phyloP scores from a whole-genome alignment of 1,284 basidiomycete genomes.

The Boletus hoseneyae region DNA sequence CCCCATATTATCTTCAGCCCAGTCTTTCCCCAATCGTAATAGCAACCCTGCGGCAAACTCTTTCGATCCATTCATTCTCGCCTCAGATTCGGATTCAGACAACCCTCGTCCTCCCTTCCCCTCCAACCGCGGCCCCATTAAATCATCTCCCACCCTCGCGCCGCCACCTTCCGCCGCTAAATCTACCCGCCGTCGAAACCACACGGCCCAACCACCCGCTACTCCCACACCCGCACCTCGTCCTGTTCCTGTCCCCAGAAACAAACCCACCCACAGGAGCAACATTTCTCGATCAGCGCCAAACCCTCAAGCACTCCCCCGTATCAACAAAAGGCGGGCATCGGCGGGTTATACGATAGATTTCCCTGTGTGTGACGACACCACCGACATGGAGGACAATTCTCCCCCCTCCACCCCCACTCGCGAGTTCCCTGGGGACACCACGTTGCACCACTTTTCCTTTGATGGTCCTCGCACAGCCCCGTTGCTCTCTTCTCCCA shows the following conservation, averaged over 20 bases:
- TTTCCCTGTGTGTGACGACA: slow-evolving; percentile 70
- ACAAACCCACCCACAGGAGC: slow-evolving; percentile 39
- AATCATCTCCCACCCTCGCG: slow-evolving; percentile 40
- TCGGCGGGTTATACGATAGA: slow-evolving; percentile 28
- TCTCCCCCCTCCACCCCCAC: slow-evolving; percentile 41
- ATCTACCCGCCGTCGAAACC: slow-evolving; percentile 49
- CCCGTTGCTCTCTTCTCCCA: slow-evolving; percentile 37
- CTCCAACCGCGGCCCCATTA: slow-evolving; percentile 27
- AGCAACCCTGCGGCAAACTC: slow-evolving; percentile 38
- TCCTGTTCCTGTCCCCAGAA: slow-evolving; percentile 44
- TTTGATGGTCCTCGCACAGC: slow-evolving; percentile 50
- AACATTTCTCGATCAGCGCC: slow-evolving; percentile 35
- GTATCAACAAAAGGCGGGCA: slow-evolving; percentile 31
- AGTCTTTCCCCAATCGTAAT: slow-evolving; percentile 30
- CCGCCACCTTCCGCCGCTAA: slow-evolving; percentile 51
- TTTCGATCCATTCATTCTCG: slow-evolving; percentile 57
- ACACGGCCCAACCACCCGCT: slow-evolving; percentile 19
- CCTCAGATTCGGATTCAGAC: slow-evolving; percentile 39
- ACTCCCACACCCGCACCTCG: slow-evolving; percentile 29
- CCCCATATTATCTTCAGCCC: slow-evolving; percentile 28
- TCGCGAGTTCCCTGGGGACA: slow-evolving; percentile 25
- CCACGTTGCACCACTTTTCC: slow-evolving; percentile 33
- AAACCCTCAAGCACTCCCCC: slow-evolving; percentile 10
- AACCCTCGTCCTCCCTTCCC: slow-evolving; percentile 19
- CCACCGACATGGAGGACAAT: slow-evolving; percentile 45